Percentiles rank a stretch among this genome's conserved stretches.
Conservation (phyloP, 2,329 filamentous ascomycete genomes). For the Calonectria fujianensis region DNA sequence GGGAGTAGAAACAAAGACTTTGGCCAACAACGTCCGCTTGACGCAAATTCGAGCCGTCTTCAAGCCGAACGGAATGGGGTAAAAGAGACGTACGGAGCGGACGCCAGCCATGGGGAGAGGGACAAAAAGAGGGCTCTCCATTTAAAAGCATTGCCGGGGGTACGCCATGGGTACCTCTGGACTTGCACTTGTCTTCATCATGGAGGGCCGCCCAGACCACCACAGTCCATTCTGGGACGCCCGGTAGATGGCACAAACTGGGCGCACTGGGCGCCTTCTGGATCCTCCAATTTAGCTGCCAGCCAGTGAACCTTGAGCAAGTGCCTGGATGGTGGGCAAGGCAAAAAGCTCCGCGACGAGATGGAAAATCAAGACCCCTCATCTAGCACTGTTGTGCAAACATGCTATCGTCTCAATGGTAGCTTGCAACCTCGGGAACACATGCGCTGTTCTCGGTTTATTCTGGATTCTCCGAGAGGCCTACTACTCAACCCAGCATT, state of each 20-base stretch:
- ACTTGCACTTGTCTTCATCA: conserved; percentile 2
- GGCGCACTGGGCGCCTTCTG: conserved; percentile 39
- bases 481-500: conserved; percentile 8
- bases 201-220: conserved; percentile 27
- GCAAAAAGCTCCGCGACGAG: not conserved
- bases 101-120: not conserved
- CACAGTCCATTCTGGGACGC: conserved; percentile 13
- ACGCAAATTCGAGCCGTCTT: conserved; percentile 7
- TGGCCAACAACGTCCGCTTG: conserved; percentile 21
- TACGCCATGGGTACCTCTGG: not conserved
- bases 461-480: not conserved
- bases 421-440: not conserved
- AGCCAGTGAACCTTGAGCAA: conserved; percentile 37
- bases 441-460: not conserved
- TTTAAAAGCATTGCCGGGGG: not conserved
- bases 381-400: not conserved
- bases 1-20: conserved; percentile 16
- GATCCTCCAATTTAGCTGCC: conserved; percentile 38
- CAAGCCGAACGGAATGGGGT: not conserved
- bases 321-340: conserved; percentile 14
- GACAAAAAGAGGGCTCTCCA: conserved; percentile 1
- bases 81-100: not conserved
- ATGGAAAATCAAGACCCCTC: not conserved
- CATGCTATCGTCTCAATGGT: not conserved
- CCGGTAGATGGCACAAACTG: conserved; percentile 11